Evolutionary conservation across 352 stramenopile genomes (phyloP).

Genomic region (Paralagenidium karlingii): DNA sequence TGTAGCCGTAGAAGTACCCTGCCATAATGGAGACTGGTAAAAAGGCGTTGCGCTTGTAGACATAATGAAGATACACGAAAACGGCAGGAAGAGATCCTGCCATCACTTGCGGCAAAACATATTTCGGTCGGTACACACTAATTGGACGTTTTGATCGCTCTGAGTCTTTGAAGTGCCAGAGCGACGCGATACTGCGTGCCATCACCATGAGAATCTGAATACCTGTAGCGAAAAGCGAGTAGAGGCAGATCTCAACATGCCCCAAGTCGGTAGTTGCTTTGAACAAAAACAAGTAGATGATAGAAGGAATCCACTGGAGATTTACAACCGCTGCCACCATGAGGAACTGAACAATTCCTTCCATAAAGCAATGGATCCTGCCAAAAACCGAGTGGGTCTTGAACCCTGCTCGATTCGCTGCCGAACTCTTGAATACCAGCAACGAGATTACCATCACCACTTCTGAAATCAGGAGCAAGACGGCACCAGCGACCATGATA

Average conservation of each 20-base stretch:
- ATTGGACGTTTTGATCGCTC: conserved; percentile 19
- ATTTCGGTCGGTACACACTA: conserved; percentile 40
- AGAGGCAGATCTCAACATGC: conserved; percentile 18
- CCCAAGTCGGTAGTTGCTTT: conserved; percentile 26
- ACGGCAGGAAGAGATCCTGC: conserved; percentile 24
- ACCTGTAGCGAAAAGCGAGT: conserved; percentile 16
- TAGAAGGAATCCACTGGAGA: conserved; percentile 48
- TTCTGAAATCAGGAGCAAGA: conserved; percentile 49
- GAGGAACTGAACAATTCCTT: conserved; percentile 40
- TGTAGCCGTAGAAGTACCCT: conserved; percentile 46
- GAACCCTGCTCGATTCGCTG: conserved; percentile 1
- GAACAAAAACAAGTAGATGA: conserved; percentile 39
- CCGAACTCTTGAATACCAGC: conserved; percentile 32
- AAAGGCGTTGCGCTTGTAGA: conserved; percentile 24
- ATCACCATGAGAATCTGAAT: conserved; percentile 44
- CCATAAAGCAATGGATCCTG: conserved; percentile 22
- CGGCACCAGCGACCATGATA: conserved; percentile 44
- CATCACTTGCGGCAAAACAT: conserved; percentile 25
- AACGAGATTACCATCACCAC: conserved; percentile 78
- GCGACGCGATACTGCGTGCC: conserved; percentile 34
- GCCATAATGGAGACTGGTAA: conserved; percentile 27
- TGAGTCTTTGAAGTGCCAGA: conserved; percentile 49
- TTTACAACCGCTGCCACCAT: conserved; percentile 39
- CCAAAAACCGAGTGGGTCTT: neutral
- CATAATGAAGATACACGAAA: conserved; percentile 35